Conservation (phyloP, 2,329 filamentous ascomycete genomes). For the Immersiporthe knoxdaviesiana region DNA sequence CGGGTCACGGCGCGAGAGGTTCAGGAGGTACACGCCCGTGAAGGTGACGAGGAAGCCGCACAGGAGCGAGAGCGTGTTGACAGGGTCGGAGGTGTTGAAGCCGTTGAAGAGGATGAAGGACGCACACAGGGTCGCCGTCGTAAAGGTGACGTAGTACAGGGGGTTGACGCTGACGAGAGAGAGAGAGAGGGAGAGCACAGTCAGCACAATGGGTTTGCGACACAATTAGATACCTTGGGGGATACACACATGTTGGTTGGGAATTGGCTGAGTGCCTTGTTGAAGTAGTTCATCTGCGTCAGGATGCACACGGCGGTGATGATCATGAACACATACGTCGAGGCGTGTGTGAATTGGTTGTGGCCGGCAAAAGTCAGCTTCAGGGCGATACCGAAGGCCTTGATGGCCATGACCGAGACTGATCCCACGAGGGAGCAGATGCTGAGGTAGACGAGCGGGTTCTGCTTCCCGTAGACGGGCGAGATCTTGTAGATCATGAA, state of each 20-base stretch:
- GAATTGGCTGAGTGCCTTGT: slow-evolving; percentile 96
- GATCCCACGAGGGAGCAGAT: slow-evolving; percentile 98
- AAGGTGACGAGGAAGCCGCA: slow-evolving; percentile 96
- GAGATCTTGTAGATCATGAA: slow-evolving; percentile 97
- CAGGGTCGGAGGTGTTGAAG: slow-evolving; percentile 90
- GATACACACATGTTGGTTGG: slow-evolving; percentile 88
- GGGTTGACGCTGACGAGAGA: slow-evolving; percentile 75
- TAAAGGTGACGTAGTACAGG: slow-evolving; percentile 97
- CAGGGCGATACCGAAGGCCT: slow-evolving; percentile 95
- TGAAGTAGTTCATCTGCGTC: slow-evolving; percentile 99
- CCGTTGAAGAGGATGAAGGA: slow-evolving; percentile 96
- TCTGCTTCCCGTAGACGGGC: slow-evolving; percentile 88
- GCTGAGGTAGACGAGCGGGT: slow-evolving; percentile 93
- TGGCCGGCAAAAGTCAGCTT: slow-evolving; percentile 92
- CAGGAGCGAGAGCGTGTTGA: slow-evolving; percentile 90
- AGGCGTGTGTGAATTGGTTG: slow-evolving; percentile 94
- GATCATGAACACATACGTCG: slow-evolving; percentile 97
- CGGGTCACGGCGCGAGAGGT: slow-evolving; percentile 90
- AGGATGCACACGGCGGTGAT: slow-evolving; percentile 91
- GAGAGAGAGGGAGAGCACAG: slow-evolving; percentile 14
- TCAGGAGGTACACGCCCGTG: slow-evolving; percentile 91
- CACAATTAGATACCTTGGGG: neutral
- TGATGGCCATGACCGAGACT: slow-evolving; percentile 98
- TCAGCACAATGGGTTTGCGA: slow-evolving; percentile 35
- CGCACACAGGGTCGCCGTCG: slow-evolving; percentile 88